Conservation (phyloP, 208 protist genomes). For the Leishmania guyanensis region DNA sequence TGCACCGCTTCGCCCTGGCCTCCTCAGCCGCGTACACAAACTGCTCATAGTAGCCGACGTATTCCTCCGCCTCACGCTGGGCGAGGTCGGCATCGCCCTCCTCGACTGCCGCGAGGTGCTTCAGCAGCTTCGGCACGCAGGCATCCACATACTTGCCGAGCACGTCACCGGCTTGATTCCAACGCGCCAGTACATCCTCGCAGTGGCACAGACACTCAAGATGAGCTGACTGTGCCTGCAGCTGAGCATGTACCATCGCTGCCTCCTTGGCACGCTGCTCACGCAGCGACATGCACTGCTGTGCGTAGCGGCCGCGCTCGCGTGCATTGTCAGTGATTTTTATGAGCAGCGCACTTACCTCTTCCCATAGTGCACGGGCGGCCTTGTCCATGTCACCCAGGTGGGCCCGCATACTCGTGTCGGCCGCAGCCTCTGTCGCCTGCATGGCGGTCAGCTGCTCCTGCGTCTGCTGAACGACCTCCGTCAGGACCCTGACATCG, state of each 20-base stretch:
- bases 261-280: conserved; percentile 55
- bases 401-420: conserved; percentile 27
- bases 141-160: conserved; percentile 86
- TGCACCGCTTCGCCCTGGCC: conserved; percentile 66
- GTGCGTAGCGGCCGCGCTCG: conserved; percentile 48
- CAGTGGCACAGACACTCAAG: conserved; percentile 44
- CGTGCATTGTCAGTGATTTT: conserved; percentile 43
- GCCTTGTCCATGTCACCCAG: conserved; percentile 47
- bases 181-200: conserved; percentile 57
- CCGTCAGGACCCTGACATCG: conserved; percentile 44
- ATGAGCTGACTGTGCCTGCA: conserved; percentile 55
- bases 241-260: conserved; percentile 38
- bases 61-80: conserved; percentile 74
- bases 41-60: conserved; percentile 74
- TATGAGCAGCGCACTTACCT: conserved; percentile 40
- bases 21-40: conserved; percentile 81
- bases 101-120: conserved; percentile 88
- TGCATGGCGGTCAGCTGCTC: conserved; percentile 39
- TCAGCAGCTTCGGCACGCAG: conserved; percentile 91
- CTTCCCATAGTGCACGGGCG: conserved; percentile 50
- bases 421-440: conserved; percentile 40
- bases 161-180: conserved; percentile 49
- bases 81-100: conserved; percentile 62
- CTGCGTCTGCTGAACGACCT: conserved; percentile 29
- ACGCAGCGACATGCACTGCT: conserved; percentile 61